Evolutionary conservation across 139 green algal genomes (phyloP), one percentile per base, ranked within the genome.

Genomic region (Prasinococcaceae sp.): DNA sequence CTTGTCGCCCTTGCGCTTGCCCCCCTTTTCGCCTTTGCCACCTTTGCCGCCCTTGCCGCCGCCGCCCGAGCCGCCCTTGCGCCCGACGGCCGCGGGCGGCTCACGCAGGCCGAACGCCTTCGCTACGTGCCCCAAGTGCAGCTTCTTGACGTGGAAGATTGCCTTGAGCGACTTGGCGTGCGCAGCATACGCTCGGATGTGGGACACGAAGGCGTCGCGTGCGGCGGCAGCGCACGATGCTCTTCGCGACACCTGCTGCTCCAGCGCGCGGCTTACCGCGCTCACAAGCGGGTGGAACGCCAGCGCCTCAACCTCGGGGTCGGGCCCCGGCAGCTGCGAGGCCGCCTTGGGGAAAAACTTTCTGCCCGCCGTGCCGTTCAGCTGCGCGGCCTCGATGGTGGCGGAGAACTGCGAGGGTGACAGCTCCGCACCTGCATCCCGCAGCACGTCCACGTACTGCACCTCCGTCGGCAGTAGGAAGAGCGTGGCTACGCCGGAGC

Each of bases 71-170:
- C 50, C 37, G 55, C 63, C 10, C 22, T 59, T 4, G 23, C 40
- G 1, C 42, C 63, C 63, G 25, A 71, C 41, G 32, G 63, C 42
- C 3, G 27, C 45, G n/a, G 71, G 71, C 10, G 69, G 40, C 20
- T 84, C 74, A 3, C 60, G 77, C 27, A 96, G 70, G 1, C 65
- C 84, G 62, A 94, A 94, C 29, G 68, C 77, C 40, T 84, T 66
- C 0, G 89, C 89, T 2, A 93, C 70, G 67, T 97, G 89, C 1
- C 89, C 89, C 41, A 96, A 61, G 68, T 97, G 89, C 50, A 97
- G 70, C 16, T 64, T 67, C 24, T 81, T 80, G 8, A 92, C 68
- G 43, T 92, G 75, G 60, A 95, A 93, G 25, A 92, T 77, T 24
- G 71, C 36, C 63, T 85, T 88, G 3, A 92, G 29, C 9, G 41